These are phyloP conservation scores for Lachnellula suecica DNA, from an alignment of 2,329 filamentous ascomycete genomes.

Conservation along the genomic window DNA sequence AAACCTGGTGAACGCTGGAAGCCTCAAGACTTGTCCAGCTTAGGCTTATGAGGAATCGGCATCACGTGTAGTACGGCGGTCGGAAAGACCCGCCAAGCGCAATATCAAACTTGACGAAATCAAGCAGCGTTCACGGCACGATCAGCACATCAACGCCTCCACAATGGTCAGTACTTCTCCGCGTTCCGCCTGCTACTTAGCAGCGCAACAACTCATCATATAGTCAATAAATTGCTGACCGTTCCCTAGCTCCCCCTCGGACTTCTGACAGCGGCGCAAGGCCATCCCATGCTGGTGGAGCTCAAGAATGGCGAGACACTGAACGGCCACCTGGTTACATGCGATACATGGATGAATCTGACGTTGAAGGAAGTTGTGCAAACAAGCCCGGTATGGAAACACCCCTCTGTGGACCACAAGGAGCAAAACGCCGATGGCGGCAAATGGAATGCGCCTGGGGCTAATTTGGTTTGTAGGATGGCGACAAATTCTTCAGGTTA, in stretches of 20 bases:
- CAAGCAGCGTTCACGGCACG: background rate
- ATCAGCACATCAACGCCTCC: constrained; percentile 5
- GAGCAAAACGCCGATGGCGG: background rate
- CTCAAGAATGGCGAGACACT: constrained; percentile 97
- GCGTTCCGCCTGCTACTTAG: background rate
- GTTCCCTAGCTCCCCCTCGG: constrained; percentile 65
- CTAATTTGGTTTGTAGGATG: constrained; percentile 58
- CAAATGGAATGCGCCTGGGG: background rate
- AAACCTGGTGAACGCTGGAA: too few relatives aligned
- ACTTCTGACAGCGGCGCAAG: constrained; percentile 91
- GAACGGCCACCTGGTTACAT: constrained; percentile 92
- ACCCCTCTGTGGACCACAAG: background rate
- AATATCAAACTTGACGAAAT: background rate
- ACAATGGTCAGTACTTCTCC: constrained; percentile 14
- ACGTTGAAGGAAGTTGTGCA: constrained; percentile 96
- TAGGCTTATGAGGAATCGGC: too few relatives aligned
- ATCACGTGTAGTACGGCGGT: background rate
- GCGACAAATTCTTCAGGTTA: constrained; percentile 88
- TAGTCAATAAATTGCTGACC: too few relatives aligned
- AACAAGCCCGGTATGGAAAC: constrained; percentile 71
- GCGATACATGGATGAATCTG: constrained; percentile 99
- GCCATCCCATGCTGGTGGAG: constrained; percentile 96
- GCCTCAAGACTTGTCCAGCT: too few relatives aligned
- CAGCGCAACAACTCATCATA: background rate
- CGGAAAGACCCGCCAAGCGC: background rate